A percentile compares a stretch with the other conserved stretches of the same genome.
phyloP scores from a whole-genome alignment of 2,329 filamentous ascomycete species.

The Colletotrichum sp. region DNA sequence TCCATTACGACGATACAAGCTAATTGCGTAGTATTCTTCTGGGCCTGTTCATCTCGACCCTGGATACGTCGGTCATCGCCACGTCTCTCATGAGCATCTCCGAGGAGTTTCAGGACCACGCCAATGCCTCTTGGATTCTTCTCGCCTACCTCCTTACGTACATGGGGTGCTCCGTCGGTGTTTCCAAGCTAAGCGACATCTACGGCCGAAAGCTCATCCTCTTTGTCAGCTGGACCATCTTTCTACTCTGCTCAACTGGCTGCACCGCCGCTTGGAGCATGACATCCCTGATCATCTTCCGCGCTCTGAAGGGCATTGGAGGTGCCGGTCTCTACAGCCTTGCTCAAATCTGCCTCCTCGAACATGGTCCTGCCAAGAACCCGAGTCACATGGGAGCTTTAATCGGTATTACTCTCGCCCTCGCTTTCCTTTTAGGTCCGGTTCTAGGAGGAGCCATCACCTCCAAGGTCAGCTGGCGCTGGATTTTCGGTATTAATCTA shows the following conservation, averaged over 20 bases:
- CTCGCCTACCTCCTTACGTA: constrained; percentile 63
- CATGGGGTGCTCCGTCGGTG: constrained; percentile 62
- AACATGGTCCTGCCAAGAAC: constrained; percentile 57
- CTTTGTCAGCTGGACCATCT: constrained; percentile 57
- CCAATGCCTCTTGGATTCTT: constrained; percentile 60
- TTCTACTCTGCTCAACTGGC: constrained; percentile 60
- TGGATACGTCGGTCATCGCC: constrained; percentile 64
- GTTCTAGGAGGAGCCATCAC: constrained; percentile 62
- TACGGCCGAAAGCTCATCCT: constrained; percentile 60
- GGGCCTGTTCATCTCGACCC: constrained; percentile 60
- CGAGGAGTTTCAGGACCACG: constrained; percentile 54
- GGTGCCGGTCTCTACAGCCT: constrained; percentile 67
- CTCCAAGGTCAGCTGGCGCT: constrained; percentile 59
- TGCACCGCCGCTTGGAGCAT: constrained; percentile 57
- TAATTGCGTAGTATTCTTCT: constrained; percentile 34
- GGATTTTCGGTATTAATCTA: constrained; percentile 68
- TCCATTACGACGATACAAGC: background rate
- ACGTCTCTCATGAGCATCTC: constrained; percentile 64
- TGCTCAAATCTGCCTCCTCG: constrained; percentile 61
- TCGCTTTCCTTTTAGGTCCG: constrained; percentile 64
- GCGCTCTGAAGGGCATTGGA: constrained; percentile 65
- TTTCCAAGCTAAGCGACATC: constrained; percentile 65
- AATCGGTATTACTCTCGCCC: constrained; percentile 59
- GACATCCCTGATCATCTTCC: constrained; percentile 59
- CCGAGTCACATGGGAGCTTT: constrained; percentile 60